Percentiles rank a stretch among this genome's conserved stretches.
phyloP scores from a whole-genome alignment of 1,139 yeast species.

The Protomyces inouyei region DNA sequence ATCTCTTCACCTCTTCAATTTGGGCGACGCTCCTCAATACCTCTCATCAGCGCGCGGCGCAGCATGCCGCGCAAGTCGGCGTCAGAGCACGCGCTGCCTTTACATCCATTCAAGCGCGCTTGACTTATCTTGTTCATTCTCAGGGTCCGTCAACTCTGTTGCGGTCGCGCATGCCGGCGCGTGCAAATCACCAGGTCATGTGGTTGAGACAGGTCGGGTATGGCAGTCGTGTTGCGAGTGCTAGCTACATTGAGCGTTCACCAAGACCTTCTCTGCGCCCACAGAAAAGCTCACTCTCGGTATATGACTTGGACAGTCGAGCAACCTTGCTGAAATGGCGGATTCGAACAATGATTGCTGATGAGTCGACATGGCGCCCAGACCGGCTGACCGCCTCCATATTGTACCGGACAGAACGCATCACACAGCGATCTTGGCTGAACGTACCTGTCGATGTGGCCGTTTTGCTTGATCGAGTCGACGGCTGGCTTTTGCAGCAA shows the following conservation, averaged over 20 bases:
- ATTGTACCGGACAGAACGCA: background rate
- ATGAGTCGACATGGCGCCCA: too few species aligned
- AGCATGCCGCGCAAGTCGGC: background rate
- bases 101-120: background rate
- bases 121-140: background rate
- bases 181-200: background rate
- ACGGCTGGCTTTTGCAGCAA: background rate
- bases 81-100: background rate
- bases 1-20: background rate
- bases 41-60: background rate
- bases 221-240: background rate
- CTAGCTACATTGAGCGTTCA: background rate
- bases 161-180: background rate
- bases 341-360: too few species aligned
- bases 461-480: background rate
- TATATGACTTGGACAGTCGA: background rate
- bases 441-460: background rate
- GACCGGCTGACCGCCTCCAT: background rate
- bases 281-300: background rate
- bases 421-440: background rate
- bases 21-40: background rate
- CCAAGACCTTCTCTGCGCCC: background rate
- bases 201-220: background rate
- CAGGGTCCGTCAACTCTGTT: background rate
- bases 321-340: background rate